phyloP scores from a whole-genome alignment of 2,329 filamentous ascomycete genomes.

The Lachnellula arida region DNA sequence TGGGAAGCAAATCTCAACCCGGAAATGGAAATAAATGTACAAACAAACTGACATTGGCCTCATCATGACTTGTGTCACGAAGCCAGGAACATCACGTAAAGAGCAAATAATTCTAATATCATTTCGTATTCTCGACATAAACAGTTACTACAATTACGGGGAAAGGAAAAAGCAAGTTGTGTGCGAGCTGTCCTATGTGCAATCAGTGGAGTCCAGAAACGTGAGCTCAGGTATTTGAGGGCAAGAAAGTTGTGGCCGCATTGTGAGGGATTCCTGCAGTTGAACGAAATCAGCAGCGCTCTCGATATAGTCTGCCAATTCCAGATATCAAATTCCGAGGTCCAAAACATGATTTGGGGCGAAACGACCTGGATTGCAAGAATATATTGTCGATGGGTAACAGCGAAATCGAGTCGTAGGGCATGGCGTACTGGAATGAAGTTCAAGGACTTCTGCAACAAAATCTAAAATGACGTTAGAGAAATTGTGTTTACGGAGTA shows the following conservation, averaged over 20 bases:
- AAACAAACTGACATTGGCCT: background rate
- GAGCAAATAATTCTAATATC: background rate
- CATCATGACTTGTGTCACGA: background rate
- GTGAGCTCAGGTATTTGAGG: conserved; percentile 10
- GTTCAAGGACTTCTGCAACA: conserved; percentile 8
- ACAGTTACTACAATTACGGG: background rate
- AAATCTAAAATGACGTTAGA: conserved; percentile 4
- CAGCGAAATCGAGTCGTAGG: background rate
- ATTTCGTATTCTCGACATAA: conserved; percentile 15
- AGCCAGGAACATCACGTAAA: background rate
- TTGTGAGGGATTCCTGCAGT: conserved; percentile 20
- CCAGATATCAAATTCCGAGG: background rate
- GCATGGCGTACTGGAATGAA: background rate
- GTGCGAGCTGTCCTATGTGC: conserved; percentile 26
- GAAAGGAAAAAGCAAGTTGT: conserved; percentile 10
- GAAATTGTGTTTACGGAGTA: background rate
- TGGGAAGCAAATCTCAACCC: too few species aligned
- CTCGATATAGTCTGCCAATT: conserved; percentile 3
- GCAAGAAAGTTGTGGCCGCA: conserved; percentile 3
- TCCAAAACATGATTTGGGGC: background rate
- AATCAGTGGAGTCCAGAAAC: conserved; percentile 24
- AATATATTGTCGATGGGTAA: background rate
- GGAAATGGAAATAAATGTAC: background rate
- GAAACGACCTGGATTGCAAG: background rate
- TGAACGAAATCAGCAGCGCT: conserved; percentile 28